Evolutionary conservation across 2,329 filamentous ascomycete genomes (phyloP).

Genomic region (Eutypella sp.): DNA sequence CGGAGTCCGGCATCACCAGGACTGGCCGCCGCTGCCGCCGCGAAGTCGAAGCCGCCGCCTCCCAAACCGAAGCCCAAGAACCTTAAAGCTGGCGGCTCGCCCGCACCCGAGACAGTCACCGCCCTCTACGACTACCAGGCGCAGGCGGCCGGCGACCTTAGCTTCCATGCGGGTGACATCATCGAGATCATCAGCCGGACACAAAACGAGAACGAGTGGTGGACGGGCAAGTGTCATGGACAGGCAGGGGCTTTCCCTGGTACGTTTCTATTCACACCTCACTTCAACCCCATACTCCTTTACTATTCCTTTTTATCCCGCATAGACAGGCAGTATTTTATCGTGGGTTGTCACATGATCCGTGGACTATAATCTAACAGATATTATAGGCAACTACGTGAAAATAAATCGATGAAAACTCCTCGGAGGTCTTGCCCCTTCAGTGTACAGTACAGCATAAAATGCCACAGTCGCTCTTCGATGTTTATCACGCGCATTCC

Average conservation of each 20-base stretch:
- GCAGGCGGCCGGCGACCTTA: conserved; percentile 89
- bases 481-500: too few relatives aligned
- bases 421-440: too few relatives aligned
- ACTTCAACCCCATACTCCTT: neutral
- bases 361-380: neutral
- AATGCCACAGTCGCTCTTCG: too few relatives aligned
- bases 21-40: conserved; percentile 45
- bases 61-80: conserved; percentile 69
- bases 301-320: neutral
- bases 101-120: conserved; percentile 71
- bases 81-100: conserved; percentile 52
- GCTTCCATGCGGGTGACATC: conserved; percentile 79
- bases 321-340: neutral
- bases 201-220: conserved; percentile 96
- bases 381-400: neutral
- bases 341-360: too few relatives aligned
- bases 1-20: conserved; percentile 22
- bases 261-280: conserved; percentile 40
- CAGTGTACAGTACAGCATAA: too few relatives aligned
- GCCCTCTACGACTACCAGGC: conserved; percentile 96
- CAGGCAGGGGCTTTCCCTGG: conserved; percentile 92
- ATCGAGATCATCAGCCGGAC: conserved; percentile 85
- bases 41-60: conserved; percentile 68
- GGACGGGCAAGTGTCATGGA: conserved; percentile 76
- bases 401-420: neutral